phyloP scores from a whole-genome alignment of 2,329 filamentous ascomycete genomes.

The Cladosporium sp. region DNA sequence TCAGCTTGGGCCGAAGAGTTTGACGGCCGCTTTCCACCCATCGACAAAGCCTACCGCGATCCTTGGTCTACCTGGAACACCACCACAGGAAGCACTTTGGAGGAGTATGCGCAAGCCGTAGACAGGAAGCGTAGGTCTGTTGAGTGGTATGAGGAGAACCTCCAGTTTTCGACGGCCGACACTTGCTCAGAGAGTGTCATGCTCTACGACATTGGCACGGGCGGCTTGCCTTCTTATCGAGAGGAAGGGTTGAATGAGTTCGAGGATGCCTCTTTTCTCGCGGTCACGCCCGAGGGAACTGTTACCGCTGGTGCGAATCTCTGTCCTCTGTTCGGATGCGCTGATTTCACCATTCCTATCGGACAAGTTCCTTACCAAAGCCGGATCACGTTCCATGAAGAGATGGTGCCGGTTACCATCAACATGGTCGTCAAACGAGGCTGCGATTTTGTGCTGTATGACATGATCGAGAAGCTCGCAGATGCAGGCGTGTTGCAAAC shows the following conservation, averaged over 20 bases:
- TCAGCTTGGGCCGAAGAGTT: constrained; percentile 31
- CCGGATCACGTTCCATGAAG: constrained; percentile 36
- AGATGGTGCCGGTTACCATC: constrained; percentile 41
- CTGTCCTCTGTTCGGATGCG: constrained; percentile 6
- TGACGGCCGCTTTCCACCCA: constrained; percentile 37
- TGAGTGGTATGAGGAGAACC: constrained; percentile 35
- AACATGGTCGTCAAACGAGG: constrained; percentile 40
- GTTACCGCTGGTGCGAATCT: constrained; percentile 29
- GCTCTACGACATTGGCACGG: constrained; percentile 40
- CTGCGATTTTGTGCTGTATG: constrained; percentile 41
- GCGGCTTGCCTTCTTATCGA: constrained; percentile 37
- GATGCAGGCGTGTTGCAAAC: constrained; percentile 35
- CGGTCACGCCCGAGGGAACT: constrained; percentile 28
- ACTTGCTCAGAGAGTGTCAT: constrained; percentile 39
- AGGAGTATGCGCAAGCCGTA: constrained; percentile 24
- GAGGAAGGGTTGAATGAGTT: constrained; percentile 33
- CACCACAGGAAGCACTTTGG: constrained; percentile 12
- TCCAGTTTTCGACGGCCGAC: constrained; percentile 34
- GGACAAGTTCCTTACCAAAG: constrained; percentile 39
- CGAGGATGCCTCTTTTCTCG: constrained; percentile 31
- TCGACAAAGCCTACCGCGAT: constrained; percentile 33
- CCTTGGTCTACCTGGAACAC: constrained; percentile 29
- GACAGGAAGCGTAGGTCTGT: constrained; percentile 31
- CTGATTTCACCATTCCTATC: constrained; percentile 31
- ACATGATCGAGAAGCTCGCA: constrained; percentile 38